phyloP scores from a whole-genome alignment of 2,329 filamentous ascomycete genomes.

The Piedraia hortae region DNA sequence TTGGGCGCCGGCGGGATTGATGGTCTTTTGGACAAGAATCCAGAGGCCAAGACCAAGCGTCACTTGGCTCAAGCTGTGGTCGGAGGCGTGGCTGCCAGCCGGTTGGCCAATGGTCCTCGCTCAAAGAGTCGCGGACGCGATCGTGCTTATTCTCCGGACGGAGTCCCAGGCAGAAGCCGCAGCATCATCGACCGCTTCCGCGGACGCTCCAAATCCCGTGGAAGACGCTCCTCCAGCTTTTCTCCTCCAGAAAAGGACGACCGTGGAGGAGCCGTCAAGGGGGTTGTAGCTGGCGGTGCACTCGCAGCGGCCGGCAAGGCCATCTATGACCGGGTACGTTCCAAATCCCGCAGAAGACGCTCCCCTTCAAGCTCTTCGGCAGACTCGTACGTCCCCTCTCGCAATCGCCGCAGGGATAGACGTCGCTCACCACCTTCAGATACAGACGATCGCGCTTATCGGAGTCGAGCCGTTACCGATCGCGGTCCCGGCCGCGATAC shows the following conservation, averaged over 20 bases:
- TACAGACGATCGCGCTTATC: constrained; percentile 11
- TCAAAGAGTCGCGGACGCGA: constrained; percentile 28
- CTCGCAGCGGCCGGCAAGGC: constrained; percentile 24
- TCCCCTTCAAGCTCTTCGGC: constrained; percentile 17
- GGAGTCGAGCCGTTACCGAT: constrained; percentile 12
- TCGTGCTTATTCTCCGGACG: constrained; percentile 15
- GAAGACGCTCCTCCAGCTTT: constrained; percentile 9
- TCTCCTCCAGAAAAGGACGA: constrained; percentile 12
- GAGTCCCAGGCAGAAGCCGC: constrained; percentile 30
- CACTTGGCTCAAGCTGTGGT: constrained; percentile 68
- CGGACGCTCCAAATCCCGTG: constrained; percentile 24
- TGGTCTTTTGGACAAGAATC: constrained; percentile 38
- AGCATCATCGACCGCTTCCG: constrained; percentile 22
- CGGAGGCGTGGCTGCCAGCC: constrained; percentile 65
- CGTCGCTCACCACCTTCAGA: constrained; percentile 15
- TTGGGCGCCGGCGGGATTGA: constrained; percentile 66
- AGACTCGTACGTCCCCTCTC: constrained; percentile 25
- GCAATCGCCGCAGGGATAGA: constrained; percentile 16
- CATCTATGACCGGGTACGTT: constrained; percentile 27
- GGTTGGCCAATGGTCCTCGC: constrained; percentile 56
- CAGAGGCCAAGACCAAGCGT: constrained; percentile 47
- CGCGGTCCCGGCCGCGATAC: constrained; percentile 16
- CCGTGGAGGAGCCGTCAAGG: constrained; percentile 20
- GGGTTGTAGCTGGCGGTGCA: constrained; percentile 21
- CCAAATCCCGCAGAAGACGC: constrained; percentile 21